Conservation (phyloP, 1,284 basidiomycete genomes). For the Porodaedalea pini region DNA sequence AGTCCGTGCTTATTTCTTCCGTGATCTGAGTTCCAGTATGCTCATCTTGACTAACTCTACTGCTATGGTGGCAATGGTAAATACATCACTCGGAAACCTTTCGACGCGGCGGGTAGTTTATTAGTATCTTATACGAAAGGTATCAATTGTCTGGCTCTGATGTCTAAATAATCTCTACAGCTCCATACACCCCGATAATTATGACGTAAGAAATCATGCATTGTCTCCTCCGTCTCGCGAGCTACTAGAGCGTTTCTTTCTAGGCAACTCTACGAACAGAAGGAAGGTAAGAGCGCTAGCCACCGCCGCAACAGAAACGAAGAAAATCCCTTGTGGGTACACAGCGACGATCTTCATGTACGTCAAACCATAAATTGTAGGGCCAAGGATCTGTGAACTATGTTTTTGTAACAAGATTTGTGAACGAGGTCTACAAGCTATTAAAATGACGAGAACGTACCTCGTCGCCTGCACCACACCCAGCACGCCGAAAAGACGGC, state of each 20-base stretch:
- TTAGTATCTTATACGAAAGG: too few species aligned
- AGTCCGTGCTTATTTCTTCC: too few species aligned
- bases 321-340: constrained; percentile 57
- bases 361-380: constrained; percentile 55
- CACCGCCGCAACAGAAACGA: constrained; percentile 33
- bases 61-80: too few species aligned
- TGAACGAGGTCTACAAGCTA: neutral
- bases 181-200: too few species aligned
- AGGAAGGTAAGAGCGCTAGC: constrained; percentile 1
- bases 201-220: neutral
- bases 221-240: neutral
- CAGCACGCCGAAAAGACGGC: constrained; percentile 68
- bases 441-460: constrained; percentile 35
- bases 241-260: constrained; percentile 4
- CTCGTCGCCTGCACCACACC: constrained; percentile 64
- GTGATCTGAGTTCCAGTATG: too few species aligned
- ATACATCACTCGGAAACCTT: too few species aligned
- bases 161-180: neutral
- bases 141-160: too few species aligned
- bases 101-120: too few species aligned
- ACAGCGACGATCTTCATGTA: constrained; percentile 58
- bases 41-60: too few species aligned
- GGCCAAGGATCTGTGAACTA: constrained; percentile 54
- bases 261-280: constrained; percentile 13
- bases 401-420: neutral